These are phyloP conservation scores for Neophaeococcomyces aloes DNA, from an alignment of 2,329 filamentous ascomycete species.

Conservation along the genomic window DNA sequence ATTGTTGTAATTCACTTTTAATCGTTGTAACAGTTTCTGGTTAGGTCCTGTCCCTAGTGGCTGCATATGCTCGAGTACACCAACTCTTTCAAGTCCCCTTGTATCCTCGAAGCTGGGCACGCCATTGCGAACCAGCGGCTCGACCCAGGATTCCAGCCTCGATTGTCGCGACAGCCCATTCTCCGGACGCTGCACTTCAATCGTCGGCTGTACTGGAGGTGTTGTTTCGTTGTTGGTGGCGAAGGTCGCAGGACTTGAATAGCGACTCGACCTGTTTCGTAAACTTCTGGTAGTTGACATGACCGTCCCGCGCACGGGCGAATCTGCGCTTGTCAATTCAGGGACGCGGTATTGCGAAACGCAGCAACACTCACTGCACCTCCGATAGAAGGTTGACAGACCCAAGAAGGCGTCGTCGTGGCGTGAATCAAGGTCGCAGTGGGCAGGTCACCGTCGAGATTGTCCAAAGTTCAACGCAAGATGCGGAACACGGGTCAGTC, in stretches of 20 bases:
- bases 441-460: neutral
- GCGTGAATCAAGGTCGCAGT: neutral
- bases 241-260: conserved; percentile 20
- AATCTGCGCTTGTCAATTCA: conserved; percentile 12
- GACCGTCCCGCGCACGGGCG: conserved; percentile 9
- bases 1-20: conserved; percentile 27
- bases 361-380: conserved; percentile 15
- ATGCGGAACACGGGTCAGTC: neutral
- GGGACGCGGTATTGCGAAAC: conserved; percentile 11
- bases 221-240: conserved; percentile 11
- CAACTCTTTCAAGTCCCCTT: conserved; percentile 59
- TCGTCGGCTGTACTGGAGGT: conserved; percentile 12
- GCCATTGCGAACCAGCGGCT: conserved; percentile 45
- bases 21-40: conserved; percentile 47
- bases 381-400: conserved; percentile 12
- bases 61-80: conserved; percentile 74
- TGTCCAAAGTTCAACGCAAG: neutral
- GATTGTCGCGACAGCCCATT: conserved; percentile 14
- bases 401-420: conserved; percentile 7
- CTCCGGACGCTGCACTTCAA: conserved; percentile 13
- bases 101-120: conserved; percentile 66
- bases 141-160: conserved; percentile 40
- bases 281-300: conserved; percentile 20
- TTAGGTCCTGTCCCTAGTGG: conserved; percentile 64
- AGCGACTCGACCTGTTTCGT: conserved; percentile 21